Evolutionary conservation across 768 basidiomycete species (phyloP).

Genomic region (Hydnomerulius pinastri): DNA sequence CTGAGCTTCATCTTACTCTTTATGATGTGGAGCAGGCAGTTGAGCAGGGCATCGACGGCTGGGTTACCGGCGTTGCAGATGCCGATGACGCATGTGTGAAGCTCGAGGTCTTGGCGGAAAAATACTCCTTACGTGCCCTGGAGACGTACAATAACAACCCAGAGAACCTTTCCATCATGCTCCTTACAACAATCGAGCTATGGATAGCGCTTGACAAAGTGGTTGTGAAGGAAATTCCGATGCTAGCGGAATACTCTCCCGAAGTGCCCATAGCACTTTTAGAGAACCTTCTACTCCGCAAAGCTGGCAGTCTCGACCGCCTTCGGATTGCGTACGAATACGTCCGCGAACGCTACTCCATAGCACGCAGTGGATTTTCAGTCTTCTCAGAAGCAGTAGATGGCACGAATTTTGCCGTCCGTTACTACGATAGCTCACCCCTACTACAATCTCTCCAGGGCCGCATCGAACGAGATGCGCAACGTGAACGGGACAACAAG

Average conservation of each 20-base stretch:
- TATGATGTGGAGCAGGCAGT: conserved; percentile 38
- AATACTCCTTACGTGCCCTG: too few species aligned
- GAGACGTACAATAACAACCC: too few species aligned
- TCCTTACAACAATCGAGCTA: conserved; percentile 45
- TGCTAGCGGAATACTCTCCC: conserved; percentile 43
- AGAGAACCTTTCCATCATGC: too few species aligned
- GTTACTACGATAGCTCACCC: conserved; percentile 29
- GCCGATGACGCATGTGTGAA: conserved; percentile 18
- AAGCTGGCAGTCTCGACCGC: conserved; percentile 26
- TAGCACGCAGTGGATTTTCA: conserved; percentile 19
- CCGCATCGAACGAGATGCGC: conserved; percentile 29
- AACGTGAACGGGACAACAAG: conserved; percentile 17
- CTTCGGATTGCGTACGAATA: conserved; percentile 30
- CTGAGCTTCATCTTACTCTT: conserved; percentile 18
- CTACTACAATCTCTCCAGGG: conserved; percentile 20
- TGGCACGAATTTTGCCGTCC: conserved; percentile 28
- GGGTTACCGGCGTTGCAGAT: conserved; percentile 26
- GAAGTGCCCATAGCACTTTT: conserved; percentile 41
- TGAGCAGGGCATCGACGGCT: conserved; percentile 27
- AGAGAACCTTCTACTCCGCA: conserved; percentile 44
- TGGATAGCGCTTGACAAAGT: conserved; percentile 47
- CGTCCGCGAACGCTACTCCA: conserved; percentile 25
- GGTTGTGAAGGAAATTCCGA: conserved; percentile 31
- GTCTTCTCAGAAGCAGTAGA: conserved; percentile 31
- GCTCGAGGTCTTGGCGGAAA: conserved; percentile 23